Percentiles rank a stretch among this genome's conserved stretches.
phyloP scores from a whole-genome alignment of 495 filamentous ascomycete species.

The Lophiotrema nucula region DNA sequence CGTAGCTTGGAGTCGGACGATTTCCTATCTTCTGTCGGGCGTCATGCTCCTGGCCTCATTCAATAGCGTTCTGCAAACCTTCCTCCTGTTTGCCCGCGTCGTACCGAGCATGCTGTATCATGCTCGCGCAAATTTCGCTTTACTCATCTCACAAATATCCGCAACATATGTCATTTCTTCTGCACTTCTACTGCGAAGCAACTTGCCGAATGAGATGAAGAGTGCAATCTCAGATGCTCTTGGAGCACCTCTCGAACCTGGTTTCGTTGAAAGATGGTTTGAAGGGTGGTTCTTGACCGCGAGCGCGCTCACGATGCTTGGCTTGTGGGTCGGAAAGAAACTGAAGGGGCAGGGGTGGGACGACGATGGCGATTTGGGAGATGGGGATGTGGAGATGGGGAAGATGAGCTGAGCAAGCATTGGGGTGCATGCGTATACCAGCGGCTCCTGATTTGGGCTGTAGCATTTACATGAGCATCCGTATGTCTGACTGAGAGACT shows the following conservation, averaged over 20 bases:
- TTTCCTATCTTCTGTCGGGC: slow-evolving; percentile 73
- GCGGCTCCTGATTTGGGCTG: no score
- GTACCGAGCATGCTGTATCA: slow-evolving; percentile 60
- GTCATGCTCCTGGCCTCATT: slow-evolving; percentile 75
- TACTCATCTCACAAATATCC: slow-evolving; percentile 71
- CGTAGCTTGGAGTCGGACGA: slow-evolving; percentile 71
- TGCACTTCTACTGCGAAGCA: slow-evolving; percentile 69
- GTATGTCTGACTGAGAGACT: no score
- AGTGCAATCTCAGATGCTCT: slow-evolving; percentile 70
- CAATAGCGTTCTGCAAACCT: slow-evolving; percentile 71
- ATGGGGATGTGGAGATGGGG: slow-evolving; percentile 66
- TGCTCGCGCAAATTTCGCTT: slow-evolving; percentile 64
- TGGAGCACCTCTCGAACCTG: slow-evolving; percentile 62
- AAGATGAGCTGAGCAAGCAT: slow-evolving; percentile 51
- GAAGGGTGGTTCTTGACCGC: slow-evolving; percentile 74
- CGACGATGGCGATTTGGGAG: slow-evolving; percentile 59
- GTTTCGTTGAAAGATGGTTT: slow-evolving; percentile 83
- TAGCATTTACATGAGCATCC: neutral
- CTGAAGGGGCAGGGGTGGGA: slow-evolving; percentile 53
- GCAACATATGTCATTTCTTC: slow-evolving; percentile 78
- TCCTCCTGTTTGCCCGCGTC: slow-evolving; percentile 70
- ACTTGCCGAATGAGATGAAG: slow-evolving; percentile 69
- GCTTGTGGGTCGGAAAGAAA: slow-evolving; percentile 67
- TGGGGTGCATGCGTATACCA: no score
- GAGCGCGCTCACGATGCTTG: slow-evolving; percentile 59